Evolutionary conservation across 352 stramenopile genomes (phyloP).

Genomic region (Blastocystis sp.): DNA sequence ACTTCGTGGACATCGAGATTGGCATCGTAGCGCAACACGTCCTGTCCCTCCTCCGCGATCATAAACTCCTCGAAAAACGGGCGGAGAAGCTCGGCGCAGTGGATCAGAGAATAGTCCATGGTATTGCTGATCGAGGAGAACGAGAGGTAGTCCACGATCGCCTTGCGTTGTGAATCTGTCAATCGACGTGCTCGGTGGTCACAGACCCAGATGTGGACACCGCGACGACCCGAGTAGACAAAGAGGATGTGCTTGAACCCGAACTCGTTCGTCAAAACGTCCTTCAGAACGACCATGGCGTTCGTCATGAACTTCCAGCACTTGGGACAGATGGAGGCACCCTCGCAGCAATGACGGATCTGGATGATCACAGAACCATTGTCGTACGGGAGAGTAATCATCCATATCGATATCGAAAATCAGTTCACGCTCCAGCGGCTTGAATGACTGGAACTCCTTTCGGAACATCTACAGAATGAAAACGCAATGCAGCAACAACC

Average conservation of each 20-base stretch:
- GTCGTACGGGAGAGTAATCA: constrained; percentile 75
- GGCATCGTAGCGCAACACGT: background rate
- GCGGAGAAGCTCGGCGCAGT: background rate
- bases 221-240: constrained; percentile 93
- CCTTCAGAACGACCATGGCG: constrained; percentile 81
- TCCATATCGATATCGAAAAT: constrained; percentile 99
- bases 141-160: constrained; percentile 20
- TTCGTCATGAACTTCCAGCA: constrained; percentile 96
- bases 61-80: constrained; percentile 4
- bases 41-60: background rate
- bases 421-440: constrained; percentile 83
- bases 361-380: constrained; percentile 65
- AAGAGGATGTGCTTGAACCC: constrained; percentile 91
- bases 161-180: constrained; percentile 11
- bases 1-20: background rate
- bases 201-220: constrained; percentile 97
- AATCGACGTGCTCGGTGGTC: constrained; percentile 66
- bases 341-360: constrained; percentile 84
- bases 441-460: constrained; percentile 66
- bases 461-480: background rate
- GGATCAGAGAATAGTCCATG: background rate
- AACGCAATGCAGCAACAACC: constrained; percentile 63
- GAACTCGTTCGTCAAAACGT: constrained; percentile 76
- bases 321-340: constrained; percentile 61
- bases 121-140: background rate